Conservation (phyloP, 2,329 filamentous ascomycete genomes). For the Myriosclerotinia curreyana region DNA sequence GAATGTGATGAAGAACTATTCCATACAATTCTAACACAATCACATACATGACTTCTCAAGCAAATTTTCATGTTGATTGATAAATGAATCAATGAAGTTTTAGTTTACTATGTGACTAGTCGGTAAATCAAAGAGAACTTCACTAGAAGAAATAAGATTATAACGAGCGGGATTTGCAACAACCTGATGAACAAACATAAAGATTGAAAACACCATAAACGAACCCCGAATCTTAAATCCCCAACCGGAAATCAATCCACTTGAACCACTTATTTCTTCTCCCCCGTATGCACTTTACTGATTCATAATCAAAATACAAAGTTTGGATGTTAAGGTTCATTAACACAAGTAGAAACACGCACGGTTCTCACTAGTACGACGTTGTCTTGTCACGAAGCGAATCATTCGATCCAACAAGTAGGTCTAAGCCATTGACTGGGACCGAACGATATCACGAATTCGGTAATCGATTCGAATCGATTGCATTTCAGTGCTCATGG, state of each 20-base stretch:
- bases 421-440: background rate
- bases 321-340: slow-evolving; percentile 13
- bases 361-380: slow-evolving; percentile 10
- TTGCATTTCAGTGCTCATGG: background rate
- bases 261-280: background rate
- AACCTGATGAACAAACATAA: background rate
- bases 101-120: no score
- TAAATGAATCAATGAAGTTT: background rate
- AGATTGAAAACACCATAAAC: background rate
- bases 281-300: background rate
- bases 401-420: background rate
- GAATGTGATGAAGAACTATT: background rate
- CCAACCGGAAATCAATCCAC: background rate
- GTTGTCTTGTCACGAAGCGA: slow-evolving; percentile 8
- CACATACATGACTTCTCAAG: background rate
- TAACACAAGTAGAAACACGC: slow-evolving; percentile 11
- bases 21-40: background rate
- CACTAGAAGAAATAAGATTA: background rate
- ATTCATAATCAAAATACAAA: background rate
- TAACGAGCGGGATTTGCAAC: background rate
- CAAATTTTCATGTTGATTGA: background rate
- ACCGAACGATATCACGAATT: background rate
- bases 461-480: slow-evolving; percentile 2
- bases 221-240: background rate
- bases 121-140: background rate